These are phyloP conservation scores for Thermothelomyces thermophilus DNA, from an alignment of 2,329 filamentous ascomycete species.

Conservation along the genomic window DNA sequence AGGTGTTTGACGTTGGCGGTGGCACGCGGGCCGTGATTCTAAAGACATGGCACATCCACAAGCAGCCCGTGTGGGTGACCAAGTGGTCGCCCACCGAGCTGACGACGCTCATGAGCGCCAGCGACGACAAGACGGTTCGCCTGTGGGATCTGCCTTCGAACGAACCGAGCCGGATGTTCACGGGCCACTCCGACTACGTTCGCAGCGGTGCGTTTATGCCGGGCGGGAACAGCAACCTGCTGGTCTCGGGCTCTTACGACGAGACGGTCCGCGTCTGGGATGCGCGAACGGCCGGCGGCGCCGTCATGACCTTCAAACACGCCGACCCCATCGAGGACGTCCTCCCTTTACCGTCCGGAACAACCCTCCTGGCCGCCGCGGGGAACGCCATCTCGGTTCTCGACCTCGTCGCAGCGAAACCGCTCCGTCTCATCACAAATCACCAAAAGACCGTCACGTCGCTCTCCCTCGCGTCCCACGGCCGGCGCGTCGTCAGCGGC, in stretches of 20 bases:
- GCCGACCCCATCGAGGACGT: slow-evolving; percentile 81
- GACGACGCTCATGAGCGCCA: slow-evolving; percentile 80
- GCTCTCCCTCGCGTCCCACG: slow-evolving; percentile 72
- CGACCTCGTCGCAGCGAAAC: slow-evolving; percentile 85
- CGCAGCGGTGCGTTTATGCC: slow-evolving; percentile 83
- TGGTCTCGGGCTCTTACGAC: slow-evolving; percentile 92
- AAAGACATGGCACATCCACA: slow-evolving; percentile 91
- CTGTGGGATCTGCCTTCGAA: slow-evolving; percentile 89
- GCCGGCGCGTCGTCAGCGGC: slow-evolving; percentile 75
- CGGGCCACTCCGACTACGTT: slow-evolving; percentile 89
- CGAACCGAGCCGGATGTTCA: slow-evolving; percentile 67
- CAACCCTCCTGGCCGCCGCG: slow-evolving; percentile 75
- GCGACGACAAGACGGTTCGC: slow-evolving; percentile 87
- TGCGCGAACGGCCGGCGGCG: slow-evolving; percentile 60
- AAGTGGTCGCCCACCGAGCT: slow-evolving; percentile 86
- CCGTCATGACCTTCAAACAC: slow-evolving; percentile 91
- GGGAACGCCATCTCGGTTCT: slow-evolving; percentile 85
- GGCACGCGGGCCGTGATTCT: slow-evolving; percentile 72
- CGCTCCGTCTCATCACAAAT: slow-evolving; percentile 79
- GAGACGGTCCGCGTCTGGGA: slow-evolving; percentile 93
- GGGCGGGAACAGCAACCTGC: slow-evolving; percentile 59
- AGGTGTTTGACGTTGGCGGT: slow-evolving; percentile 78
- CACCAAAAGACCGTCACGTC: slow-evolving; percentile 97
- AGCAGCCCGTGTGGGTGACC: slow-evolving; percentile 87
- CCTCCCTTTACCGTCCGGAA: slow-evolving; percentile 79